These are phyloP conservation scores for Gossypium australe DNA, from an alignment of 345 rosid species.

Conservation along the genomic window DNA sequence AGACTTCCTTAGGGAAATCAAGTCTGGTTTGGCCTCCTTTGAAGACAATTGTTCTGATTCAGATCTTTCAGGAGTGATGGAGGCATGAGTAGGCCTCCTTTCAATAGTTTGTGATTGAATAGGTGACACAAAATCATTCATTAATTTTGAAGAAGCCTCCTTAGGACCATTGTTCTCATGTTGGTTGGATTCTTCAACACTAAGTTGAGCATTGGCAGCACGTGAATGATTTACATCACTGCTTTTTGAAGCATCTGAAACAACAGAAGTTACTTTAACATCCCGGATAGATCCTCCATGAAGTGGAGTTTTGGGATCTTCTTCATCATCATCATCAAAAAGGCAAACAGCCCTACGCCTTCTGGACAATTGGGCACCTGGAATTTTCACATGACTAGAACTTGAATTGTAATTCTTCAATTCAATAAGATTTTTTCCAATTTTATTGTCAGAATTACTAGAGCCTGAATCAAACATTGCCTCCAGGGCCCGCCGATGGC, in stretches of 20 bases:
- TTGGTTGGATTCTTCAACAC: slow-evolving; percentile 29
- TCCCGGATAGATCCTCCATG: slow-evolving; percentile 48
- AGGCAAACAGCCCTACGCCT: slow-evolving; percentile 75
- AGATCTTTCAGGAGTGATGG: slow-evolving; percentile 33
- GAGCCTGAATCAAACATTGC: slow-evolving; percentile 43
- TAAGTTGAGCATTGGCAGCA: slow-evolving; percentile 24
- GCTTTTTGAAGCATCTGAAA: slow-evolving; percentile 31
- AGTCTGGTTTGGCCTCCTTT: slow-evolving; percentile 34
- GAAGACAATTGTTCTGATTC: slow-evolving; percentile 30
- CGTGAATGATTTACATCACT: slow-evolving; percentile 23
- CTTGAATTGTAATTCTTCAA: slow-evolving; percentile 33
- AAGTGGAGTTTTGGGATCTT: slow-evolving; percentile 78
- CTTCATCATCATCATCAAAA: slow-evolving; percentile 59
- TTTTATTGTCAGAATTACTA: slow-evolving; percentile 34
- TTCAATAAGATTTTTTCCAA: slow-evolving; percentile 32
- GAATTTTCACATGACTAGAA: slow-evolving; percentile 30
- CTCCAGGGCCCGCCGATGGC: slow-evolving; percentile 52
- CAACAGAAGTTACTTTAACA: slow-evolving; percentile 27
- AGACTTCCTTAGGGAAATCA: slow-evolving; percentile 52
- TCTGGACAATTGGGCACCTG: slow-evolving; percentile 40
- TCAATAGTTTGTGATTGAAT: slow-evolving; percentile 22
- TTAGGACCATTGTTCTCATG: slow-evolving; percentile 26
- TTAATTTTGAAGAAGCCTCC: slow-evolving; percentile 27
- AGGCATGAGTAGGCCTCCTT: slow-evolving; percentile 27
- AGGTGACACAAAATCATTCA: slow-evolving; percentile 30